Base-by-base conservation (phyloP, 495 filamentous ascomycete genomes). In the Penicillium bialowiezense region DNA sequence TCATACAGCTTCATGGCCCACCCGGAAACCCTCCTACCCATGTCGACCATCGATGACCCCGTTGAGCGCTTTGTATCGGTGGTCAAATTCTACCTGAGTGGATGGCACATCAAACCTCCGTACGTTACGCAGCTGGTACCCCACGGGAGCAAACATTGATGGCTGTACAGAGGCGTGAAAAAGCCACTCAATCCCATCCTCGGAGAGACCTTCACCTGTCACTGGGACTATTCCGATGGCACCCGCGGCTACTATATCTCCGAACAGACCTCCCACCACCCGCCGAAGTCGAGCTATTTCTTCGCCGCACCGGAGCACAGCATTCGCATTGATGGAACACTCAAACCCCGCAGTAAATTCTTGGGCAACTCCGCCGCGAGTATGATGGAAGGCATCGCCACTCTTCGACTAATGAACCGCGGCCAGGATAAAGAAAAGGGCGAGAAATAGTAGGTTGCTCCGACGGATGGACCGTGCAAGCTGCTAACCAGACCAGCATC, bases 101-200 rank as follows among this genome's bases (percentile, higher is more conserved):
- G 93, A 52, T 99, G 93, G 93, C 93, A 99, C 67, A 97, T 99
- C 65, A 95, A 92, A 69, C 91, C 93, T 51, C 89, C 89, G 92
- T 96, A 84, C 54, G 87, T 78, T 28, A 38, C 40, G 48, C 58
- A 21, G n/a, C 35, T 23, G 19, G 6, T 44, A 21, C 45, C 3
- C 38, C 15, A 33, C 12, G 15, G 50, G 41, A 40, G 34, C 24
- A 36, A 3, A 40, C 37, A 13, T 41, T 58, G 34, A 57, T 34
- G 17, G 12, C 31, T 24, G 15, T 49, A 50, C 49, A 96, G 92
- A 44, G 93, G 93, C 24, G 93, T 99, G 56, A 99, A 99, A 77
- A 99, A 99, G 60, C 93, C 93, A 43, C 74, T 99, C 49, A 99
- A 99, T 69, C 93, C 93, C 7, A 90, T 97, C 38, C 86, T 99